Percentiles rank a stretch among this genome's conserved stretches.
These are phyloP conservation scores for Blastobotrys elegans DNA, from an alignment of 1,139 yeast genomes.

Conservation along the genomic window DNA sequence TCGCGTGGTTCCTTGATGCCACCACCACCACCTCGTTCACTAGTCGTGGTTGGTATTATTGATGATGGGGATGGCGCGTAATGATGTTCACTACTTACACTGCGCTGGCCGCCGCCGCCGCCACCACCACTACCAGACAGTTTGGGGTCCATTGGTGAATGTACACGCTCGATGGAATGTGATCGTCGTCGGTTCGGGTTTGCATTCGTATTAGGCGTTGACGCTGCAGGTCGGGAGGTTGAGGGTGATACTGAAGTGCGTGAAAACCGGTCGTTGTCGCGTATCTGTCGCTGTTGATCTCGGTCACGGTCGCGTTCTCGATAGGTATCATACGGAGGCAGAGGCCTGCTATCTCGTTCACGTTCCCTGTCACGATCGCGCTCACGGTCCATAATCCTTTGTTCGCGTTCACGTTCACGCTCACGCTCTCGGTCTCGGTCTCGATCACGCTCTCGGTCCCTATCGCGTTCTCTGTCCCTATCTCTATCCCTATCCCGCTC, in stretches of 20 bases:
- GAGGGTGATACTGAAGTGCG: constrained; percentile 8
- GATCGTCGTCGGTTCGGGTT: constrained; percentile 6
- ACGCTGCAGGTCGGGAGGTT: background rate
- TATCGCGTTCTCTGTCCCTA: constrained; percentile 20
- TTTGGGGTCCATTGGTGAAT: constrained; percentile 4
- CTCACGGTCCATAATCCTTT: background rate
- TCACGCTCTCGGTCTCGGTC: constrained; percentile 11
- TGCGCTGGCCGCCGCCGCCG: constrained; percentile 2
- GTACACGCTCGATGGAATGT: constrained; percentile 10
- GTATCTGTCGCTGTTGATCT: background rate
- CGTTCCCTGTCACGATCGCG: too few relatives aligned
- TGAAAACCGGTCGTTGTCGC: constrained; percentile 2
- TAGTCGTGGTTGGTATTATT: too few relatives aligned
- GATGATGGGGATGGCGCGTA: background rate
- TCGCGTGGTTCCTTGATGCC: constrained; percentile 17
- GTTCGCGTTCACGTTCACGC: background rate
- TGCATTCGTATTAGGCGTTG: background rate
- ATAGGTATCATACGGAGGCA: constrained; percentile 8
- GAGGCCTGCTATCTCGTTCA: too few relatives aligned
- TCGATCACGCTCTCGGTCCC: constrained; percentile 20
- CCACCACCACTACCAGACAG: background rate
- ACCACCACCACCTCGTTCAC: background rate
- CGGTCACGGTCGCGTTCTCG: constrained; percentile 9
- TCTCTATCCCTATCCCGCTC: background rate
- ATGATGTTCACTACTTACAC: constrained; percentile 11